phyloP scores from a whole-genome alignment of 2,329 filamentous ascomycete species.

The Aureobasidium sp. region DNA sequence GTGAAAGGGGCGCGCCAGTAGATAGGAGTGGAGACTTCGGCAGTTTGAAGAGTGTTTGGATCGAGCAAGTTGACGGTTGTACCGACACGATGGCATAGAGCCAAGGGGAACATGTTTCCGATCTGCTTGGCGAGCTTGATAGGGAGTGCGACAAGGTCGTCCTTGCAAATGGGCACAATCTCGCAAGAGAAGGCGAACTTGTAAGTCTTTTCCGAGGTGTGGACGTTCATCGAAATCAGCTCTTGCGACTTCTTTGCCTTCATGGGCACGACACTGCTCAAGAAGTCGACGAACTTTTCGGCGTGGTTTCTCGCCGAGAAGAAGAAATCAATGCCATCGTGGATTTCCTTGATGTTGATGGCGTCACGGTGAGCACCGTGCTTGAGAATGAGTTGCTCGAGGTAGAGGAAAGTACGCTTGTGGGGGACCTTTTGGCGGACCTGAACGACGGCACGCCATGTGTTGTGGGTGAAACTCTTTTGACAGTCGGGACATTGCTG shows the following conservation, averaged over 20 bases:
- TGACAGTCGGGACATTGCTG: conserved; percentile 93
- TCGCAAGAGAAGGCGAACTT: conserved; percentile 91
- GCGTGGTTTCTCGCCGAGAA: conserved; percentile 85
- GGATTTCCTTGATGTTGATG: conserved; percentile 96
- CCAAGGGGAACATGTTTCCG: conserved; percentile 82
- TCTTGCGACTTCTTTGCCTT: conserved; percentile 81
- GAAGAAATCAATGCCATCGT: conserved; percentile 94
- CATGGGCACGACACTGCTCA: conserved; percentile 73
- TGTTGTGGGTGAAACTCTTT: conserved; percentile 95
- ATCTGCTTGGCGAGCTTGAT: conserved; percentile 79
- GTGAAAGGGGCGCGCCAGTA: conserved; percentile 91
- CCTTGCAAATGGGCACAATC: conserved; percentile 91
- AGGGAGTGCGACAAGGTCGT: conserved; percentile 89
- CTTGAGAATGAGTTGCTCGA: conserved; percentile 94
- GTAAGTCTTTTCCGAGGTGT: conserved; percentile 85
- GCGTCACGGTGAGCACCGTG: conserved; percentile 86
- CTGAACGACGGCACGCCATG: conserved; percentile 89
- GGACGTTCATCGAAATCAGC: conserved; percentile 85
- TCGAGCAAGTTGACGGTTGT: conserved; percentile 87
- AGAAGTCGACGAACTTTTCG: conserved; percentile 85
- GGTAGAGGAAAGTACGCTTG: conserved; percentile 76
- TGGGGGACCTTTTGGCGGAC: conserved; percentile 95
- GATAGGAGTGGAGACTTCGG: conserved; percentile 71
- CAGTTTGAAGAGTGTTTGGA: conserved; percentile 81
- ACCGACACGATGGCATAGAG: conserved; percentile 80